Conservation (phyloP, 1,284 basidiomycete genomes). For the Boletellus deceptivus region DNA sequence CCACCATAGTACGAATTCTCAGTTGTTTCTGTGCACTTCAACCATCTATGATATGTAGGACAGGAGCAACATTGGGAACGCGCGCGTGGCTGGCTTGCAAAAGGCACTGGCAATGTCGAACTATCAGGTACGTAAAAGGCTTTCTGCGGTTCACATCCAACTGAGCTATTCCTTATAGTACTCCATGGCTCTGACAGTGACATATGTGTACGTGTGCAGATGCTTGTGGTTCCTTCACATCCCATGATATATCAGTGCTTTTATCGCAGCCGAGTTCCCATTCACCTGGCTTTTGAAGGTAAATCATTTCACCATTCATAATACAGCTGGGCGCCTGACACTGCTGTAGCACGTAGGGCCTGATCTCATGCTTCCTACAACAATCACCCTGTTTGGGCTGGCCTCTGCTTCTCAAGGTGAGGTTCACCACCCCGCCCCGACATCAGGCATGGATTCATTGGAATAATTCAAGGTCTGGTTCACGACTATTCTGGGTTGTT, state of each 20-base stretch:
- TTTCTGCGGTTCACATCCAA: not conserved
- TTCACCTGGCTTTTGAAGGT: conserved; percentile 57
- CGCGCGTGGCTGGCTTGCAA: conserved; percentile 58
- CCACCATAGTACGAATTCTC: conserved; percentile 42
- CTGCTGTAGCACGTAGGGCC: conserved; percentile 52
- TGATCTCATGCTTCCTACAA: conserved; percentile 52
- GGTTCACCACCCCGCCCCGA: not conserved
- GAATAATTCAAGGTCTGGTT: conserved; percentile 45
- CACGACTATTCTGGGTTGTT: conserved; percentile 52
- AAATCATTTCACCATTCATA: conserved; percentile 1
- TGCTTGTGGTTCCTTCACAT: not conserved
- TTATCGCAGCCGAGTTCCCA: conserved; percentile 56
- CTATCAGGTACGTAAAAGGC: conserved; percentile 34
- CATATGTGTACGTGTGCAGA: conserved; percentile 41
- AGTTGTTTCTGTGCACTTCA: too few species aligned
- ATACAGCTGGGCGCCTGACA: not conserved
- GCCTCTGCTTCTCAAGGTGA: conserved; percentile 54
- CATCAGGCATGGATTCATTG: conserved; percentile 5
- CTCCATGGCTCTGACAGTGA: conserved; percentile 50
- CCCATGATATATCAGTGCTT: conserved; percentile 41
- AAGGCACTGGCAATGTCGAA: conserved; percentile 50
- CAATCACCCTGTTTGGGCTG: conserved; percentile 50
- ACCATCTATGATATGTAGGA: conserved; percentile 14
- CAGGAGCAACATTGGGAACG: conserved; percentile 57
- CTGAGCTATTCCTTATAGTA: conserved; percentile 33